These are phyloP conservation scores for Parathielavia appendiculata DNA, from an alignment of 495 filamentous ascomycete genomes.

Conservation along the genomic window DNA sequence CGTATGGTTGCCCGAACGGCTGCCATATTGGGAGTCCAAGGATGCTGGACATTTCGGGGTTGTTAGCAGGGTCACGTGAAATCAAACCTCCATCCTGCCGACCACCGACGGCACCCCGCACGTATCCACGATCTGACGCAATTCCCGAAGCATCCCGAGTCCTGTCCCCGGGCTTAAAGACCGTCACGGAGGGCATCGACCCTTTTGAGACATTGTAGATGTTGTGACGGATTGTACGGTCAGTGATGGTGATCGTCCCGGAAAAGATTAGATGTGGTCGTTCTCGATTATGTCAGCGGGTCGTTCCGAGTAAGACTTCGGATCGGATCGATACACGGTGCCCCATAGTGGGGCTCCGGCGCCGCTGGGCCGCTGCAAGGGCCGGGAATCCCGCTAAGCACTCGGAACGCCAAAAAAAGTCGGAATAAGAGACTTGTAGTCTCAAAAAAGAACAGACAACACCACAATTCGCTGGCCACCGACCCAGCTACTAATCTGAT, in stretches of 20 bases:
- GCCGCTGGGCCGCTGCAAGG: too few relatives aligned
- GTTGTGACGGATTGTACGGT: neutral
- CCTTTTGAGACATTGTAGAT: neutral
- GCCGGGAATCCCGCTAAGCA: too few relatives aligned
- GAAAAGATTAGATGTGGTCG: too few relatives aligned
- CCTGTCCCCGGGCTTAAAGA: neutral
- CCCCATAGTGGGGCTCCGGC: too few relatives aligned
- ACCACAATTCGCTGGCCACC: neutral
- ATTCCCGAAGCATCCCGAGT: neutral
- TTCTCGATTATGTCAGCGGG: too few relatives aligned
- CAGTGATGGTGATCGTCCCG: too few relatives aligned
- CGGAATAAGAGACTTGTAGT: neutral
- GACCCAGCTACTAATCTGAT: constrained; percentile 1
- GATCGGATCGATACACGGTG: too few relatives aligned
- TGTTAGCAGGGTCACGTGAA: neutral
- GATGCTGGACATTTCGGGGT: constrained; percentile 26
- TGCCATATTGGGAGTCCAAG: too few relatives aligned
- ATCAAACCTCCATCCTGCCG: neutral
- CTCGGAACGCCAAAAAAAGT: too few relatives aligned
- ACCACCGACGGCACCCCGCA: neutral
- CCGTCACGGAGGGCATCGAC: neutral
- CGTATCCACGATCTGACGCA: neutral
- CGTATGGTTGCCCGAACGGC: too few relatives aligned
- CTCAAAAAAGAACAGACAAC: constrained; percentile 4
- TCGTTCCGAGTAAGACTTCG: too few relatives aligned